Conservation (phyloP, 2,329 filamentous ascomycete genomes). For the Cyclaneusma minus region DNA sequence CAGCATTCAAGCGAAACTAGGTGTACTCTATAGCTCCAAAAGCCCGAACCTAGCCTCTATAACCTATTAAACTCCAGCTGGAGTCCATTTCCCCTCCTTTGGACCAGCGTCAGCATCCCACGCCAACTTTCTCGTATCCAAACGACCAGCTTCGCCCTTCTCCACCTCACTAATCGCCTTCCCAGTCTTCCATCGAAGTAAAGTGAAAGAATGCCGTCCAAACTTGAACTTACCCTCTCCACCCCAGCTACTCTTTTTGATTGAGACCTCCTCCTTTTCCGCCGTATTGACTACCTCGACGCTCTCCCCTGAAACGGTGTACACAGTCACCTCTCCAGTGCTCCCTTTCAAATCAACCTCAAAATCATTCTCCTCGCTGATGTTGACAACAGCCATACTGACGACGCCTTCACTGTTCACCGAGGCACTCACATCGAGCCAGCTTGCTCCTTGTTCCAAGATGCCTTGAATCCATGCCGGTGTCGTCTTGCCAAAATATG, state of each 20-base stretch:
- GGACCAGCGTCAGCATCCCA: conserved; percentile 9
- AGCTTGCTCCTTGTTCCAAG: conserved; percentile 49
- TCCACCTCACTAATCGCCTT: conserved; percentile 12
- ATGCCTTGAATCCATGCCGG: conserved; percentile 49
- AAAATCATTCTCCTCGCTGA: conserved; percentile 44
- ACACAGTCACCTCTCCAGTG: conserved; percentile 38
- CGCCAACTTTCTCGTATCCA: conserved; percentile 15
- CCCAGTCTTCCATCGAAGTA: conserved; percentile 35
- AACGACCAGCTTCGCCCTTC: conserved; percentile 8
- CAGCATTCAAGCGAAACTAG: no score
- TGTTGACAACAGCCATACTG: conserved; percentile 59
- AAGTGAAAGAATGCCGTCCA: conserved; percentile 52
- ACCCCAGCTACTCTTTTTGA: conserved; percentile 47
- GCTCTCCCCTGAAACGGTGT: conserved; percentile 41
- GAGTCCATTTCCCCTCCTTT: no score
- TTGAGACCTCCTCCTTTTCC: conserved; percentile 42
- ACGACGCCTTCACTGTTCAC: conserved; percentile 41
- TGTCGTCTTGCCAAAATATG: conserved; percentile 51
- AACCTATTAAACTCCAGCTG: no score
- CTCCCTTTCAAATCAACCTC: conserved; percentile 44
- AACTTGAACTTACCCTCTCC: conserved; percentile 48
- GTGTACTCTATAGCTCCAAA: no score
- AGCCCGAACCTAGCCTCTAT: no score
- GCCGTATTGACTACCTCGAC: conserved; percentile 46
- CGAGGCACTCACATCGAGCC: conserved; percentile 50